phyloP scores from a whole-genome alignment of 768 basidiomycete species.

The Amanita phalloides region DNA sequence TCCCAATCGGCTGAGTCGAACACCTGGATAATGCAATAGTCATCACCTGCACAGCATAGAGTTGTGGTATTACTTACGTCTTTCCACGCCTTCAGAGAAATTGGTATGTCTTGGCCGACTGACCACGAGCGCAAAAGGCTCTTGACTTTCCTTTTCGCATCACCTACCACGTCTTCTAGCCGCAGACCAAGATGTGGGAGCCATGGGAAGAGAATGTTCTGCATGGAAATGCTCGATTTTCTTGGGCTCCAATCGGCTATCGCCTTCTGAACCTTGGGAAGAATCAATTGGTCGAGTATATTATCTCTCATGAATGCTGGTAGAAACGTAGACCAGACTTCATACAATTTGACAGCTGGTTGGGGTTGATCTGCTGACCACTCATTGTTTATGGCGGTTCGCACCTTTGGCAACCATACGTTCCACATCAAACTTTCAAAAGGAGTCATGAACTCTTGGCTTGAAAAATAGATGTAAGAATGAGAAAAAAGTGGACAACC shows the following conservation, averaged over 20 bases:
- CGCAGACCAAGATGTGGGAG: conserved; percentile 78
- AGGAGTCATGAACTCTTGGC: conserved; percentile 76
- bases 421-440: conserved; percentile 94
- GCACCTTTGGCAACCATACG: conserved; percentile 91
- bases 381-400: conserved; percentile 89
- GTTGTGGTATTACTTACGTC: conserved; percentile 37
- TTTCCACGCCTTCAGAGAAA: conserved; percentile 74
- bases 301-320: conserved; percentile 92
- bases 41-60: background rate
- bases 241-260: conserved; percentile 77
- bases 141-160: conserved; percentile 81
- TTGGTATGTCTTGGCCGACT: conserved; percentile 58
- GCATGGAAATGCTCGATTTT: conserved; percentile 48
- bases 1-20: conserved; percentile 85
- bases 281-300: conserved; percentile 87
- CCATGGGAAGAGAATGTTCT: conserved; percentile 91
- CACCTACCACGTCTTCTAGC: conserved; percentile 76
- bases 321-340: conserved; percentile 79
- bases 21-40: conserved; percentile 31
- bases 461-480: conserved; percentile 13
- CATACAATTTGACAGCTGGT: conserved; percentile 74
- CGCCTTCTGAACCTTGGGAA: conserved; percentile 85
- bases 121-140: conserved; percentile 68
- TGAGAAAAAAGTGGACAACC: background rate
- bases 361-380: conserved; percentile 72